phyloP scores from a whole-genome alignment of 371 early-diverging fungal genomes.

The Syncephalis fuscata region DNA sequence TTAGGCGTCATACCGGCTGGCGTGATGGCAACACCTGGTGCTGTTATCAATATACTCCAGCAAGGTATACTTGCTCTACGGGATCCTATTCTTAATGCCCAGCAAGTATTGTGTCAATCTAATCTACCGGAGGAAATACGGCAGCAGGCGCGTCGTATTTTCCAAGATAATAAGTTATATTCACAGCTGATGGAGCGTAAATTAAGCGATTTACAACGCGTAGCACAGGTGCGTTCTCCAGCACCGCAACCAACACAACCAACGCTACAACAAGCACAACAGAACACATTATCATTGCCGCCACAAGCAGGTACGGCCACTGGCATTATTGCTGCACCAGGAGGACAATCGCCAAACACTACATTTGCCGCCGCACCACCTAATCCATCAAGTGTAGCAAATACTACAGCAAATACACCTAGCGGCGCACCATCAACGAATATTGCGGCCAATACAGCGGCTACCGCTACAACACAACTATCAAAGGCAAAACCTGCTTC shows the following conservation, averaged over 20 bases:
- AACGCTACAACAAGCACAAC: neutral
- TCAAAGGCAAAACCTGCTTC: no score
- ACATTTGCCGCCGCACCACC: no score
- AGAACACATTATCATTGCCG: neutral
- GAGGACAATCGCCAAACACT: no score
- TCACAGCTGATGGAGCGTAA: neutral
- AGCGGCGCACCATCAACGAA: no score
- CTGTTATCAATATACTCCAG: neutral
- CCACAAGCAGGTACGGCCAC: neutral
- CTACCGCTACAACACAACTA: neutral
- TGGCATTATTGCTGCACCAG: neutral
- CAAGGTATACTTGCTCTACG: neutral
- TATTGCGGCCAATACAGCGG: no score
- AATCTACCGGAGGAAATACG: neutral
- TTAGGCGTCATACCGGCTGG: neutral
- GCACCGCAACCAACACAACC: no score
- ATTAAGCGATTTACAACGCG: neutral
- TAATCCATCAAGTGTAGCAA: no score
- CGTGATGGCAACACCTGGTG: neutral
- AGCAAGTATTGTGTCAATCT: neutral
- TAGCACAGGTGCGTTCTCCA: no score
- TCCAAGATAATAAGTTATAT: neutral
- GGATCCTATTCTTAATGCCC: neutral
- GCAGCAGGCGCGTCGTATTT: neutral
- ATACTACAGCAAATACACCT: no score